Base-by-base conservation (phyloP, 140 eudicot genomes). In the Stevia rebaudiana region DNA sequence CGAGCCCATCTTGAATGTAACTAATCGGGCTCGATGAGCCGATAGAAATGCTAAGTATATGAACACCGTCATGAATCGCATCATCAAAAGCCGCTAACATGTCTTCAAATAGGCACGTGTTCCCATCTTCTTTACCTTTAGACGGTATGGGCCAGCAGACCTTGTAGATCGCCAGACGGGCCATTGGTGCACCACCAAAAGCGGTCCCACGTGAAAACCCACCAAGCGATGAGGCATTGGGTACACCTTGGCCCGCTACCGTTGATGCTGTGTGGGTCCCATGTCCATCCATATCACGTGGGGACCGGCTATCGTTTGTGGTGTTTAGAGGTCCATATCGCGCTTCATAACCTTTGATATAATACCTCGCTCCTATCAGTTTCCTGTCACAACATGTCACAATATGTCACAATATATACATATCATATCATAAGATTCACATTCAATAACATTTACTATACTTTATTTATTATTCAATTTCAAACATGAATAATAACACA, bases 241-340 rank as follows among this genome's bases (percentile, higher is more conserved):
- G 75, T 25, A 92, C 96, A n/a, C 73, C 72, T 6, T 80, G 82
- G 63, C 98, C 98, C 43, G 78, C 96, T 0, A 58, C 94, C 0
- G 97, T 94, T 0, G 99, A 94, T 21, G 97, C 75, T 1, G 99
- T 94, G 80, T 94, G 99, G 60, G 94, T 88, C 76, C 99, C 99
- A 36, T 94, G 99, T 12, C 99, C 99, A 31, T 88, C 95, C 79
- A 61, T 77, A 86, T 94, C 99, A 25, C 99, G 87, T 0, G 99
- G 95, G 39, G 99, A 92, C 60, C 58, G 75, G 58, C 69, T 75
- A 51, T 92, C 99, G 21, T 59, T 1, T 10, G 84, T 80, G 50
- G 73, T 61, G 40, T 92, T 85, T 18, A 88, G 71, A 5, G 76
- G 74, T 15, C 98, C 98, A 5, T 75, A 85, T 52, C 39, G 25